A percentile compares a stretch with the other conserved stretches of the same genome.
Conservation (phyloP, 495 filamentous ascomycete genomes). For the Tuber aestivum region DNA sequence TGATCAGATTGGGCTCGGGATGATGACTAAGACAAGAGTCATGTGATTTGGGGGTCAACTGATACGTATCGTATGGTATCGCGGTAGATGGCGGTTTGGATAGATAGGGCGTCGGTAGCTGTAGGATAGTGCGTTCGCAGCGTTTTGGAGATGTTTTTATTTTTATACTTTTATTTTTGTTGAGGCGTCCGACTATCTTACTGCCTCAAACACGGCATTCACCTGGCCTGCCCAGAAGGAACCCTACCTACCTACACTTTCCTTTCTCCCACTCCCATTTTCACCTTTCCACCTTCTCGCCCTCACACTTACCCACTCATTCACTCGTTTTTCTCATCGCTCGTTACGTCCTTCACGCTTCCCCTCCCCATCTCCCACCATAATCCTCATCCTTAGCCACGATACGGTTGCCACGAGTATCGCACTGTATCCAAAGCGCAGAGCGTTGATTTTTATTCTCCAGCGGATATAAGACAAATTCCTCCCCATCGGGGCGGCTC, state of each 20-base stretch:
- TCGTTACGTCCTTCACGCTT: background rate
- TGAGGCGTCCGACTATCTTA: background rate
- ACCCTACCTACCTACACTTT: conserved; percentile 1
- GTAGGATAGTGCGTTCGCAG: background rate
- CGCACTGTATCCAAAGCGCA: conserved; percentile 30
- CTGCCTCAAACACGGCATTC: background rate
- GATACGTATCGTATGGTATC: background rate
- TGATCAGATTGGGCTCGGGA: background rate
- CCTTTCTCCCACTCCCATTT: background rate
- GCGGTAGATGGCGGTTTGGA: background rate
- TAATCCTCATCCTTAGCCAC: background rate
- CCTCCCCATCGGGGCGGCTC: conserved; percentile 36
- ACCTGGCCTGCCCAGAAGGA: background rate
- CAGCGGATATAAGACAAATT: conserved; percentile 37
- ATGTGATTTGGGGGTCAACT: background rate
- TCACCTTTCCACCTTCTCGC: background rate
- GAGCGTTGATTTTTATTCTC: conserved; percentile 33
- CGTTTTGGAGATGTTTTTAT: background rate
- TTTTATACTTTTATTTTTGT: background rate
- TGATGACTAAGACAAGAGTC: background rate
- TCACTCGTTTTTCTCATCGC: conserved; percentile 1
- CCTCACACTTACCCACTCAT: background rate
- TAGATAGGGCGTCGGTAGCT: background rate
- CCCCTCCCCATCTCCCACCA: background rate
- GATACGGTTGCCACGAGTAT: background rate